phyloP scores from a whole-genome alignment of 148 eudicot species.

The Camellia sinensis region DNA sequence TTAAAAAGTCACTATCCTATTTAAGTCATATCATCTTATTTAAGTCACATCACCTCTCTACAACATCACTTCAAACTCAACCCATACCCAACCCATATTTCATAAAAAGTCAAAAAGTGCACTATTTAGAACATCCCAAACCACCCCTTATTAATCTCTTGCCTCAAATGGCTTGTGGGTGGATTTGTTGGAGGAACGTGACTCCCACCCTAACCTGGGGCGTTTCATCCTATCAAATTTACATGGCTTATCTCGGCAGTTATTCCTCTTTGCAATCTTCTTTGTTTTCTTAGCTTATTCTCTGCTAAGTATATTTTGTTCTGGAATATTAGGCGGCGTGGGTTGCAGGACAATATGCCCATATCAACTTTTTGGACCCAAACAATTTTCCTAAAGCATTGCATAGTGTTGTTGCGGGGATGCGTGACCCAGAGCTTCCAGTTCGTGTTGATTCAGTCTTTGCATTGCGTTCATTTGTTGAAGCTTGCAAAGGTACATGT shows the following conservation, averaged over 20 bases:
- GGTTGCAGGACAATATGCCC: slow-evolving; percentile 99
- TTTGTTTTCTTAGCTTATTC: not conserved
- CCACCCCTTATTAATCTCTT: not conserved
- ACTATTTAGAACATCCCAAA: no score
- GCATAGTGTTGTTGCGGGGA: slow-evolving; percentile 91
- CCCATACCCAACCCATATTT: no score
- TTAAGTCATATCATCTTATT: no score
- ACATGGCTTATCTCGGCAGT: not conserved
- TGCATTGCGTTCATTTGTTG: slow-evolving; percentile 94
- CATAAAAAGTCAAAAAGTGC: no score
- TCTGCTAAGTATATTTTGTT: slow-evolving; percentile 2
- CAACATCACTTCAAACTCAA: no score
- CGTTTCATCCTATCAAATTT: not conserved
- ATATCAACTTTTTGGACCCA: slow-evolving; percentile 77
- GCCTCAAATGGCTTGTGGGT: not conserved
- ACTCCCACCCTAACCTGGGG: not conserved
- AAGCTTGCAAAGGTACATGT: slow-evolving; percentile 83
- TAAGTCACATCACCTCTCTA: no score
- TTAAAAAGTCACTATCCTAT: no score
- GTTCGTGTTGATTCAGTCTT: slow-evolving; percentile 98
- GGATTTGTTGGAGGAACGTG: not conserved
- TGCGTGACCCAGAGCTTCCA: slow-evolving; percentile 96
- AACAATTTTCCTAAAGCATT: slow-evolving; percentile 87
- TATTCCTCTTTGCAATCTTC: not conserved
- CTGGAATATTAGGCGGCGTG: slow-evolving; percentile 75